Base-by-base conservation (phyloP, 2,329 filamentous ascomycete genomes). In the Pyrenophora graminea region DNA sequence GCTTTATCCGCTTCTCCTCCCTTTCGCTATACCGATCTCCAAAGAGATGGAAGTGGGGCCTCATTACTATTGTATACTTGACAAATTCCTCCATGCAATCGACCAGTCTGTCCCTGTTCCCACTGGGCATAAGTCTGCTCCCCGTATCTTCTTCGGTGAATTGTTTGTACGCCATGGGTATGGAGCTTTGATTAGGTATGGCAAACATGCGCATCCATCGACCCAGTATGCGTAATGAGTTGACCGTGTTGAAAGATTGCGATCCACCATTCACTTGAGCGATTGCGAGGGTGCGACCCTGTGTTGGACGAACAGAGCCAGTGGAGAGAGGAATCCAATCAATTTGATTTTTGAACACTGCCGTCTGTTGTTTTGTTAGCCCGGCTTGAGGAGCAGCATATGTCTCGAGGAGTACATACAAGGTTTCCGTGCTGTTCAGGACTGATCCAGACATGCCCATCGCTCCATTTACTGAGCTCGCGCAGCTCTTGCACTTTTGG, bases 31-130 rank as follows among this genome's bases (percentile, higher is more conserved):
- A 87, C 7, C 85, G 76, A 71, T 88, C 85, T 1, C 76, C 79
- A 64, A 88, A 87, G 2, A 87, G 67, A 21, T 78, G 78, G 55
- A 86, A 79, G 58, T 86, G 81, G 19, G 80, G 80, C 45, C 83
- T 72, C 83, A 88, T 86, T 1, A 88, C 56, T 23, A 88, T 78
- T 0, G 83, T 87, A 62, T 85, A 87, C 67, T 88, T 87, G 3
- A 88, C 85, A 69, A 88, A 81, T 67, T 88, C 86, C 71, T 88
- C 85, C 80, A 87, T 86, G 55, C 83, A 86, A 71, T 87, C 84
- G 1, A 87, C 83, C 12, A 87, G 60, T 2, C 84, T 74, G 48
- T 86, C 82, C 9, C 84, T 71, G 55, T 86, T 86, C 0, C 44
- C 27, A 62, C 83, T 82, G 0, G 80, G 75, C 64, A 82, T 76